These are phyloP conservation scores for Andrographis paniculata DNA, from an alignment of 305 asterid genomes.

Conservation along the genomic window DNA sequence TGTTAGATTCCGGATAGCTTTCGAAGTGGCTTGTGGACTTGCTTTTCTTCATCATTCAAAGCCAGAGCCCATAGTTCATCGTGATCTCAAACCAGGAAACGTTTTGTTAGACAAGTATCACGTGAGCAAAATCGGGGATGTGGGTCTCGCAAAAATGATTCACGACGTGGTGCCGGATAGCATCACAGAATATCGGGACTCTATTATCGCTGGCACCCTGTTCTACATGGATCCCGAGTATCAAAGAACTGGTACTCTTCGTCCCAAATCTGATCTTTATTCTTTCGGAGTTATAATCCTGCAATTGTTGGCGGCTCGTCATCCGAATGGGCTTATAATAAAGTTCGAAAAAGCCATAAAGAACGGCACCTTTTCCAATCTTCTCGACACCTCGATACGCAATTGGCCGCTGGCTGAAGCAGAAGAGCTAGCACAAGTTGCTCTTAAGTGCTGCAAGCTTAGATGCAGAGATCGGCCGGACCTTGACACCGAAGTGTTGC, in stretches of 20 bases:
- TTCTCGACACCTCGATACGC: conserved; percentile 57
- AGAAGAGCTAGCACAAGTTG: conserved; percentile 55
- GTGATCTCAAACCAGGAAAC: conserved; percentile 91
- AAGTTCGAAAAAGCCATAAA: conserved; percentile 60
- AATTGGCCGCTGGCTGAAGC: conserved; percentile 77
- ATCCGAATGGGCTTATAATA: conserved; percentile 54
- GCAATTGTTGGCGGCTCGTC: conserved; percentile 58
- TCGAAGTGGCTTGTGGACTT: conserved; percentile 84
- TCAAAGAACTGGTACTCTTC: conserved; percentile 78
- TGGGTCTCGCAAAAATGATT: conserved; percentile 73
- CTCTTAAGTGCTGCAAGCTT: conserved; percentile 57
- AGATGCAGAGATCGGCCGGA: conserved; percentile 93
- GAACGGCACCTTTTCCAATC: conserved; percentile 29
- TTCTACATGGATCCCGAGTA: conserved; percentile 91
- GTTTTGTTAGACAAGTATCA: conserved; percentile 58
- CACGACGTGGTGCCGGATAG: conserved; percentile 60
- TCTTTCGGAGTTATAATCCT: conserved; percentile 76
- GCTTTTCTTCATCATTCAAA: conserved; percentile 77
- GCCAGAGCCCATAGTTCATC: conserved; percentile 76
- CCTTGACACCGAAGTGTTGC: conserved; percentile 73
- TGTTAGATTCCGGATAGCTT: conserved; percentile 63
- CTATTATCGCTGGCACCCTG: conserved; percentile 75
- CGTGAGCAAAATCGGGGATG: conserved; percentile 77
- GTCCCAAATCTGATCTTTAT: conserved; percentile 85
- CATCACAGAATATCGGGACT: conserved; percentile 63